A percentile compares a stretch with the other conserved stretches of the same genome.
phyloP scores from a whole-genome alignment of 148 eudicot genomes.

The Dianthus caryophyllus region DNA sequence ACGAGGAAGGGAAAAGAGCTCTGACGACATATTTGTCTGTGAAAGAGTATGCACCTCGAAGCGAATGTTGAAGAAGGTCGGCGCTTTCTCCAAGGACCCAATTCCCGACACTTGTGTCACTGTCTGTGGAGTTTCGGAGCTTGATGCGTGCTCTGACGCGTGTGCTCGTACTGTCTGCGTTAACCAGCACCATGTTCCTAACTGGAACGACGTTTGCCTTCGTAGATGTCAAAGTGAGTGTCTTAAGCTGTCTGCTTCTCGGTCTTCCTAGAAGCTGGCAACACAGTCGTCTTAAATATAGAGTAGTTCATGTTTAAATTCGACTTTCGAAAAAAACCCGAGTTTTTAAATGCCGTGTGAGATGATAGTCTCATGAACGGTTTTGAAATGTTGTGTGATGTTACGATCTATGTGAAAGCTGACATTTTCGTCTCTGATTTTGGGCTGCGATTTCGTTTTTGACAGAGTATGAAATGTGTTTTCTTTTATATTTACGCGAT shows the following conservation, averaged over 20 bases:
- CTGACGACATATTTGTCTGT: slow-evolving; percentile 59
- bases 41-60: slow-evolving; percentile 67
- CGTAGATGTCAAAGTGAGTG: slow-evolving; percentile 54
- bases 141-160: slow-evolving; percentile 61
- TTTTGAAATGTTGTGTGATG: not conserved
- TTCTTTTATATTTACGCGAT: too few species aligned
- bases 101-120: slow-evolving; percentile 64
- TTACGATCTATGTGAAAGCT: too few species aligned
- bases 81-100: slow-evolving; percentile 61
- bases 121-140: slow-evolving; percentile 61
- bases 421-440: too few species aligned
- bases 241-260: slow-evolving; percentile 46
- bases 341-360: not conserved
- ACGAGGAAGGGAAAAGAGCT: slow-evolving; percentile 48
- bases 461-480: too few species aligned
- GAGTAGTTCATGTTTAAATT: not conserved
- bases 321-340: too few species aligned
- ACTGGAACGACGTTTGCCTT: slow-evolving; percentile 64
- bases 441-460: too few species aligned
- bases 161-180: slow-evolving; percentile 64
- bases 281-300: too few species aligned
- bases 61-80: slow-evolving; percentile 63
- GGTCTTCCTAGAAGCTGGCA: slow-evolving; percentile 24
- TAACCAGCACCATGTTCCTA: slow-evolving; percentile 64
- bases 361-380: too few species aligned